Base-by-base conservation (phyloP, 108 stramenopile genomes). In the Cyclotella baltica region DNA sequence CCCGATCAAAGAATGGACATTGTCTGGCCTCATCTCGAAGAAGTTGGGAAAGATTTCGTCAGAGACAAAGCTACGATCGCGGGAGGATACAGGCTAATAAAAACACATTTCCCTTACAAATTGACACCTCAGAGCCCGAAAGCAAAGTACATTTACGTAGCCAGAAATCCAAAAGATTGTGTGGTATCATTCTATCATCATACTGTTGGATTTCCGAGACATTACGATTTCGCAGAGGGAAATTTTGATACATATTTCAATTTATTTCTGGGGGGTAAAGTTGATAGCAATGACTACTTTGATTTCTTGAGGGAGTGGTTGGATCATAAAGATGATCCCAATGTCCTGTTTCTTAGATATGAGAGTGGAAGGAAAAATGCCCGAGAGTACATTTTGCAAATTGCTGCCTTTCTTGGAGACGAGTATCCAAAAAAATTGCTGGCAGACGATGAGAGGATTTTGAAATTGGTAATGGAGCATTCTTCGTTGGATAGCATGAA, bases 151-250 rank as follows among this genome's bases (percentile, higher is more conserved):
- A 85, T 87, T 50, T 82, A 63, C 31, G 77, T 87, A 1, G 50
- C 76, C n/a, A 61, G 87, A 18, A 87, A 87, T 72, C 87, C 87
- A 8, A 87, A 85, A 55, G 86, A 87, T 48, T 78, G 77, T 40
- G 83, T 84, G 15, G 86, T 87, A 10, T 84, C 83, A 19, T 87
- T 87, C 64, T 87, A 80, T 47, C 86, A 85, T 57, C 87, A 87
- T 29, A 87, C 87, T 0, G 70, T 76, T 43, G 87, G 87, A 22
- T 87, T 87, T 62, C 77, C 66, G 8, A 59, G 55, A 37, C 84
- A 85, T 29, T 87, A 87, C 38, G 57, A 87, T 55, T 87, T 87
- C 61, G 77, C 74, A 3, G 68, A 85, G 16, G 87, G 87, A 4
- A 48, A 57, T 27, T 87, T 87, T 29, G 87, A 87, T 55, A 77